phyloP scores from a whole-genome alignment of 2,329 filamentous ascomycete genomes.

The Gaeumannomyces tritici region DNA sequence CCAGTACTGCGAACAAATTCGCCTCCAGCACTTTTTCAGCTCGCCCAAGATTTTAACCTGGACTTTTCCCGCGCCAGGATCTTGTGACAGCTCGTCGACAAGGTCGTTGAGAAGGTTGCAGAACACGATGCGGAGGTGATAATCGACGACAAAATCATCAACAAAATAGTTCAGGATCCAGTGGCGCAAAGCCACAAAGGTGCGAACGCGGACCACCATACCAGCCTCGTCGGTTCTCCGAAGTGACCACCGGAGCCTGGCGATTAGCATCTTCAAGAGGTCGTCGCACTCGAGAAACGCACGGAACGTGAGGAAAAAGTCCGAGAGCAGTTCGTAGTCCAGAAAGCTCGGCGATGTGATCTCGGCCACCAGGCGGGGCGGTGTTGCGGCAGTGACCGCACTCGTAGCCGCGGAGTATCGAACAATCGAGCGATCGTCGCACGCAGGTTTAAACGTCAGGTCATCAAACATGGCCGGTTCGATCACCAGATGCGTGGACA shows the following conservation, averaged over 20 bases:
- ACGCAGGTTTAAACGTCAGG: conserved; percentile 67
- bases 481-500: conserved; percentile 41
- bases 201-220: conserved; percentile 88
- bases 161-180: conserved; percentile 98
- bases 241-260: conserved; percentile 80
- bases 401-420: conserved; percentile 64
- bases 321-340: conserved; percentile 92
- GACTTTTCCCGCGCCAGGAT: conserved; percentile 35
- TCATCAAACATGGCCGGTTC: conserved; percentile 74
- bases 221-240: conserved; percentile 72
- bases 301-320: conserved; percentile 95
- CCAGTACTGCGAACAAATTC: conserved; percentile 86
- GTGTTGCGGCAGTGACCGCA: conserved; percentile 80
- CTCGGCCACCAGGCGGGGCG: conserved; percentile 83
- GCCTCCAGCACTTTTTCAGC: conserved; percentile 94
- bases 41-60: conserved; percentile 82
- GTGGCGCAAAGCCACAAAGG: conserved; percentile 89
- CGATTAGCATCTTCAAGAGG: conserved; percentile 74
- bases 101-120: conserved; percentile 71
- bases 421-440: conserved; percentile 72
- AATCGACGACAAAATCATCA: conserved; percentile 81
- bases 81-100: conserved; percentile 42
- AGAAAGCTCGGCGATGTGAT: conserved; percentile 94
- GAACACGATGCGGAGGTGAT: conserved; percentile 64
- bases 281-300: conserved; percentile 71